Conservation (phyloP, 176 grass and related monocot genomes). For the Bonia amplexicaulis region DNA sequence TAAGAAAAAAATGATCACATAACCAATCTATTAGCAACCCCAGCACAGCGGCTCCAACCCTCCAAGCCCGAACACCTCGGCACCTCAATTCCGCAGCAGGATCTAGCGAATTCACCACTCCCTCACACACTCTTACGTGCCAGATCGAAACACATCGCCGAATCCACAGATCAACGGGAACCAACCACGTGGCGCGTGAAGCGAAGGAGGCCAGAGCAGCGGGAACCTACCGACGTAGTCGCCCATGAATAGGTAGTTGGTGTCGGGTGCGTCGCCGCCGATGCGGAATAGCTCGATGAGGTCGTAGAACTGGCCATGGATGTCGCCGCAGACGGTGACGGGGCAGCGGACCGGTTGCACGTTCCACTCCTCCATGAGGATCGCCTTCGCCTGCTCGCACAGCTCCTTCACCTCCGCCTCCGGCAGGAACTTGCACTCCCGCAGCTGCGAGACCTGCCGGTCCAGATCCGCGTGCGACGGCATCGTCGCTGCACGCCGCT, state of each 20-base stretch:
- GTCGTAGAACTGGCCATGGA: constrained; percentile 78
- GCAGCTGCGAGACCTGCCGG: constrained; percentile 72
- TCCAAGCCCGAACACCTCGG: neutral
- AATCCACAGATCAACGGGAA: constrained; percentile 8
- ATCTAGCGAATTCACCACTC: neutral
- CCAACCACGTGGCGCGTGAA: neutral
- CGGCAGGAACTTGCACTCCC: constrained; percentile 53
- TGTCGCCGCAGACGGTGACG: constrained; percentile 72
- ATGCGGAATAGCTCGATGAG: constrained; percentile 75
- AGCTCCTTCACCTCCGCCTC: constrained; percentile 59
- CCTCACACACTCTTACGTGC: neutral
- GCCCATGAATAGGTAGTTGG: constrained; percentile 71
- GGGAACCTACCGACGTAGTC: constrained; percentile 45
- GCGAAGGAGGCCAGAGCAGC: neutral
- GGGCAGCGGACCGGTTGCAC: constrained; percentile 71
- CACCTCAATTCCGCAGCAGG: neutral
- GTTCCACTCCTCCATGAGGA: constrained; percentile 77
- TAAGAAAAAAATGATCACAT: neutral
- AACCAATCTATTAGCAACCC: neutral
- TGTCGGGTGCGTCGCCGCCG: constrained; percentile 47
- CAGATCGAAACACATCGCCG: constrained; percentile 17
- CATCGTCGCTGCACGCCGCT: constrained; percentile 46
- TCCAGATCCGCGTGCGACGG: constrained; percentile 70
- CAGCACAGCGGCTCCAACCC: neutral
- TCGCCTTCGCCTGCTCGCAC: constrained; percentile 72